A percentile compares a stretch with the other conserved stretches of the same genome.
Evolutionary conservation across 2,329 filamentous ascomycete genomes (phyloP).

Genomic region (Lasiodiplodia sp.): DNA sequence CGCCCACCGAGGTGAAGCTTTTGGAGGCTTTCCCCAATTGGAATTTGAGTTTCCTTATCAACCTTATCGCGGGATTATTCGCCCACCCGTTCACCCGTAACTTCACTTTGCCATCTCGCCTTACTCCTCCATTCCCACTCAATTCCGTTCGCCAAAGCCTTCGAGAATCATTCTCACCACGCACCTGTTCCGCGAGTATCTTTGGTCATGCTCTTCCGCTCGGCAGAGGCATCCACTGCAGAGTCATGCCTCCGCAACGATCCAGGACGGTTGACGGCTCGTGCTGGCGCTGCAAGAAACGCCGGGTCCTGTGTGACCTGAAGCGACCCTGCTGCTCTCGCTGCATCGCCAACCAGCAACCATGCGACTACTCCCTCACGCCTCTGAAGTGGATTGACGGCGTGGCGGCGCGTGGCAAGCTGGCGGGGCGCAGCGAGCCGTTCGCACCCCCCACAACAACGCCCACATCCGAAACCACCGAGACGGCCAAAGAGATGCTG

Average conservation of each 20-base stretch:
- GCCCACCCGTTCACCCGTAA: too few species aligned
- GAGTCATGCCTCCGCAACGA: constrained; percentile 4
- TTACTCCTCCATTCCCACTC: too few species aligned
- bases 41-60: too few species aligned
- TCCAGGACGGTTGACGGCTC: constrained; percentile 7
- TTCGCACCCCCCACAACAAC: not conserved
- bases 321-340: not conserved
- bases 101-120: not conserved
- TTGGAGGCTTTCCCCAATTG: too few species aligned
- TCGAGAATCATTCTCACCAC: not conserved
- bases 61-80: too few species aligned
- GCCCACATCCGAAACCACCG: too few species aligned
- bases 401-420: constrained; percentile 5
- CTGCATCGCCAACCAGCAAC: not conserved
- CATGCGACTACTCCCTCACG: not conserved
- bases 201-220: not conserved
- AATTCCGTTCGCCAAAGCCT: too few species aligned
- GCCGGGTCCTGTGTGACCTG: constrained; percentile 5
- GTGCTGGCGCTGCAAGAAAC: not conserved
- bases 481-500: too few species aligned
- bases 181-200: not conserved
- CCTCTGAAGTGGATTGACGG: constrained; percentile 15
- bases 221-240: not conserved
- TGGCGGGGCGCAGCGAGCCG: not conserved
- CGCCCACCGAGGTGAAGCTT: too few species aligned